These are phyloP conservation scores for Saturnispora serradocipensis DNA, from an alignment of 805 yeast genomes.

Conservation along the genomic window DNA sequence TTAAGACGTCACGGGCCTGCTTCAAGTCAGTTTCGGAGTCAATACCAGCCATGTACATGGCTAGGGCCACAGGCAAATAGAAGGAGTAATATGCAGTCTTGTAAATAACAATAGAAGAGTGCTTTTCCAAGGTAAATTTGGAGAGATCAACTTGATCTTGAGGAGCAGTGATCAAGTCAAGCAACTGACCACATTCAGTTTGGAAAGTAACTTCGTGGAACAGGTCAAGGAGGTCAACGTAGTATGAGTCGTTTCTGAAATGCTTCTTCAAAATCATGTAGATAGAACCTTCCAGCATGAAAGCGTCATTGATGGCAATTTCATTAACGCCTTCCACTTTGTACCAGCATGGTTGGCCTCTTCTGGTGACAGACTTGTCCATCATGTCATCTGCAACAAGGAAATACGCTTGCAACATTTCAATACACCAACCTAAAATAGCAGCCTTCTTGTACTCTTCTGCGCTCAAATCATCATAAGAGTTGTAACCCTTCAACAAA, in stretches of 20 bases:
- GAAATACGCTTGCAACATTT: constrained; percentile 91
- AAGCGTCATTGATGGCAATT: constrained; percentile 94
- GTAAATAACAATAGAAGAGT: constrained; percentile 89
- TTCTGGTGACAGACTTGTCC: constrained; percentile 93
- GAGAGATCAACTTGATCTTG: constrained; percentile 85
- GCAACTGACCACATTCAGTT: constrained; percentile 93
- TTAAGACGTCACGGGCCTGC: constrained; percentile 79
- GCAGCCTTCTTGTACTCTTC: constrained; percentile 81
- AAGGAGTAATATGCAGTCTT: constrained; percentile 97
- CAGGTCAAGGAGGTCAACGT: constrained; percentile 82
- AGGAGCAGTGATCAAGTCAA: constrained; percentile 95
- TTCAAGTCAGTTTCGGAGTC: constrained; percentile 62
- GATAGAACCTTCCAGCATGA: constrained; percentile 92
- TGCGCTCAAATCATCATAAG: constrained; percentile 44
- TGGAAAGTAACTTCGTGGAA: constrained; percentile 97
- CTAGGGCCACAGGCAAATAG: constrained; percentile 94
- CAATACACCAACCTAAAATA: constrained; percentile 90
- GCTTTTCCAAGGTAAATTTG: constrained; percentile 81
- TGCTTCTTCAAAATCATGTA: constrained; percentile 82
- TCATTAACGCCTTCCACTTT: constrained; percentile 69
- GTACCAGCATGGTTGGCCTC: constrained; percentile 99
- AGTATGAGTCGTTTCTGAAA: constrained; percentile 73
- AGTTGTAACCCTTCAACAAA: constrained; percentile 55
- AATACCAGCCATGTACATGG: constrained; percentile 88
- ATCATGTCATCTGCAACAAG: constrained; percentile 97